Base-by-base conservation (phyloP, 192 early-diverging fungal genomes). In the Umbelopsis ramanniana region DNA sequence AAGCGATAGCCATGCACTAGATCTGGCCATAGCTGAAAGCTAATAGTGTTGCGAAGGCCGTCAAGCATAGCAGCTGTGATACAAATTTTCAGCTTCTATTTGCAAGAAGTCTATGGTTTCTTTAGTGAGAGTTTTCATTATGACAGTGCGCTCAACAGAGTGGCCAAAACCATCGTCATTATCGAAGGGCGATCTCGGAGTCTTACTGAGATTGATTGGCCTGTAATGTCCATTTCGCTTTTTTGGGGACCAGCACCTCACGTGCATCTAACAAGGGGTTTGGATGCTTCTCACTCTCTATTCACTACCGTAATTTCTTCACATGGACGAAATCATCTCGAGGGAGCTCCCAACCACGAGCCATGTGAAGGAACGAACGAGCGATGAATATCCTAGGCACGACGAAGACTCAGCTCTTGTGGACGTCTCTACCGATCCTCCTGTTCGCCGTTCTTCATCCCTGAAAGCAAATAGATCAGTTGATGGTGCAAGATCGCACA, bases 281-380 rank as follows among this genome's bases (percentile, higher is more conserved):
- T 17, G 17, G 29, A 19, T 54, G 53, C 21, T 26, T 26, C 26
- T 22, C 53, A 11, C 26, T 26, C 24, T 22, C 12, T 29, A 22
- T 54, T 54, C 57, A 19, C 15, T 63, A 63, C 29, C 12, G 4
- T 26, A 54, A 54, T 54, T 12, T 63, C 57, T 63, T 63, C 57
- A 37, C 57, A 63, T 63, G 57, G 57, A 63, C 57, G 57, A 63
- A 63, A 29, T 63, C 15, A 63, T 63, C 33, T 63, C 57, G 57
- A 63, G 57, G 19, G 57, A 63, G 15, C 57, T 63, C 33, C 33
- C 57, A 37, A 37, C 57, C 4, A 19, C 57, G 8, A 29, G 26
- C 57, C 57, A 63, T 63, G 33, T 37, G 29, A 63, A 63, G 33
- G 57, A 63, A n/a, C 23, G 57, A 37, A 63, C 26, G 8, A 63